Evolutionary conservation across 129 eudicot species (phyloP).

Genomic region (Flaveria brownii): DNA sequence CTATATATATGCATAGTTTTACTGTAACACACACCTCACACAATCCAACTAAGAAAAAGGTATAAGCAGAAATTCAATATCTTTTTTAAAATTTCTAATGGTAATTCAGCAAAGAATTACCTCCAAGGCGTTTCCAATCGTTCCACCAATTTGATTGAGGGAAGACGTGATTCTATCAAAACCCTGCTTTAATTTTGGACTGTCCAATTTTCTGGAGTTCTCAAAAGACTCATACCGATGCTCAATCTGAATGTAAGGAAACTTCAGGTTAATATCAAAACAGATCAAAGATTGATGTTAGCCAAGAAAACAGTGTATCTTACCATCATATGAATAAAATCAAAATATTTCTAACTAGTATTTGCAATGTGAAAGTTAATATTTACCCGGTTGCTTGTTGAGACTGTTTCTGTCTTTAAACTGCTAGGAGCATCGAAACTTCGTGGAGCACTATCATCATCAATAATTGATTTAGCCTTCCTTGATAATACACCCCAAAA

Average conservation of each 20-base stretch:
- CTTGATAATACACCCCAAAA: slow-evolving; percentile 78
- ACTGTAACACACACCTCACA: too few species aligned
- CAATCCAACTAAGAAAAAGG: too few species aligned
- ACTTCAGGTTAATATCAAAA: slow-evolving; percentile 5
- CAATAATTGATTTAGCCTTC: slow-evolving; percentile 73
- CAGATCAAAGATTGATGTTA: background rate
- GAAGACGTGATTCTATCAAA: slow-evolving; percentile 54
- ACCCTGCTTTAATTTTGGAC: slow-evolving; percentile 45
- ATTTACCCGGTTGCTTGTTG: slow-evolving; percentile 42
- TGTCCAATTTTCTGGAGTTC: slow-evolving; percentile 39
- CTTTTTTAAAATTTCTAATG: too few species aligned
- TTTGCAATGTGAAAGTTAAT: background rate
- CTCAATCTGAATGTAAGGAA: slow-evolving; percentile 35
- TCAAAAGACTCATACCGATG: slow-evolving; percentile 31
- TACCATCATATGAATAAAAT: background rate
- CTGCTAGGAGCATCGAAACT: slow-evolving; percentile 15
- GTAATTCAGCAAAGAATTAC: slow-evolving; percentile 31
- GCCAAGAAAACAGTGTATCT: background rate
- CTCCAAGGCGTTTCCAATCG: slow-evolving; percentile 71
- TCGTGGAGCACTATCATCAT: slow-evolving; percentile 42
- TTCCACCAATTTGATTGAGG: slow-evolving; percentile 59
- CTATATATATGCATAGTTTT: too few species aligned
- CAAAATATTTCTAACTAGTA: slow-evolving; percentile 1
- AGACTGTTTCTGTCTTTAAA: slow-evolving; percentile 27
- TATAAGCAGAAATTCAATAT: too few species aligned